Evolutionary conservation across 2,329 filamentous ascomycete genomes (phyloP).

Genomic region (Botrytis cinerea): DNA sequence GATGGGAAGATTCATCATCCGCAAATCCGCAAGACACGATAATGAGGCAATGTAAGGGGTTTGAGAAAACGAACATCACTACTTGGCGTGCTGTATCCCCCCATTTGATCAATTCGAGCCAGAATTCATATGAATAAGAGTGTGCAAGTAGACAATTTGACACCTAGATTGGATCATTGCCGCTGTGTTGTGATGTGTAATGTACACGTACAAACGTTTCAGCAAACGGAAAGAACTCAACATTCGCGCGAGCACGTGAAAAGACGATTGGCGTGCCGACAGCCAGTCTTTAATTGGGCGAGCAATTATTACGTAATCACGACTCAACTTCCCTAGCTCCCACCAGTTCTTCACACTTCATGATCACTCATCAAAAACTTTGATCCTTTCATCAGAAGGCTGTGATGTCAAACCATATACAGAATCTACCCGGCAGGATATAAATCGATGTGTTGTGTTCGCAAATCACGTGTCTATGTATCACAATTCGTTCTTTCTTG

Average conservation of each 20-base stretch:
- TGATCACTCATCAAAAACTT: too few relatives aligned
- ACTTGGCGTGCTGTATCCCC: not conserved
- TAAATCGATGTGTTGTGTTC: too few relatives aligned
- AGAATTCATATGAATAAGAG: not conserved
- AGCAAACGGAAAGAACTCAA: not conserved
- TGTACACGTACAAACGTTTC: not conserved
- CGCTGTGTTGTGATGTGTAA: not conserved
- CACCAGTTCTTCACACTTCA: not conserved
- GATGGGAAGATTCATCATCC: not conserved
- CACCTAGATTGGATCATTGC: not conserved
- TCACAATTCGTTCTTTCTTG: not conserved
- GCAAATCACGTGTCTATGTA: conserved; percentile 1
- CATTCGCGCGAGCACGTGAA: not conserved
- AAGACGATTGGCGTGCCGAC: not conserved
- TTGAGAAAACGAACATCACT: not conserved
- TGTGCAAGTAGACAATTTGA: not conserved
- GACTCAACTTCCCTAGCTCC: too few relatives aligned
- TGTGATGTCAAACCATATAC: not conserved
- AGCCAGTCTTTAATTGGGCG: not conserved
- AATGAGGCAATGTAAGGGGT: not conserved
- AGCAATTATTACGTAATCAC: not conserved
- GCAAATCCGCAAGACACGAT: not conserved
- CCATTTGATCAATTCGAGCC: not conserved
- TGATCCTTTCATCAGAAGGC: not conserved
- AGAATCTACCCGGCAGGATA: too few relatives aligned